Conservation (phyloP, 148 eudicot species). For the Silene conica region DNA sequence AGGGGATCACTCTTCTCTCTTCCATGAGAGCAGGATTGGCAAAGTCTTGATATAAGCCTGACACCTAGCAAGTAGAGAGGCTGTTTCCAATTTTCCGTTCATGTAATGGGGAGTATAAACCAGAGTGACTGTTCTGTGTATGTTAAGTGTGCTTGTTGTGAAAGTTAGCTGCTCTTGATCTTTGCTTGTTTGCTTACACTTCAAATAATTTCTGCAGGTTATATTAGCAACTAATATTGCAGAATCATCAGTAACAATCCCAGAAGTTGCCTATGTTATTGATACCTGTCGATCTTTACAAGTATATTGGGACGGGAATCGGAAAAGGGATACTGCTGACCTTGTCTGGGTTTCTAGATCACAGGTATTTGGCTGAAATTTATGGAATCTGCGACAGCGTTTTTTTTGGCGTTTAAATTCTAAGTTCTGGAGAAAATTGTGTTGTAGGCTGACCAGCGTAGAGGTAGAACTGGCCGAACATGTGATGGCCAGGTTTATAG, state of each 20-base stretch:
- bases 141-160: background rate
- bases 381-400: conserved; percentile 4
- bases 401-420: background rate
- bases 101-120: background rate
- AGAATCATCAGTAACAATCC: conserved; percentile 96
- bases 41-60: background rate
- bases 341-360: conserved; percentile 94
- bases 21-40: background rate
- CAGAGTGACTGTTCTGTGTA: background rate
- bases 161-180: background rate
- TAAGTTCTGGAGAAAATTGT: conserved; percentile 6
- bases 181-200: conserved; percentile 14
- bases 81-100: background rate
- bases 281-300: conserved; percentile 92
- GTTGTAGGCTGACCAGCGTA: conserved; percentile 86
- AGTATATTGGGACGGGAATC: conserved; percentile 71
- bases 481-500: conserved; percentile 89
- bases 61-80: background rate
- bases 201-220: conserved; percentile 49
- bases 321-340: conserved; percentile 61
- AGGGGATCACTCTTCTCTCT: background rate
- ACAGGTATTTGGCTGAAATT: conserved; percentile 48
- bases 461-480: conserved; percentile 94
- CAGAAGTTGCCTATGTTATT: conserved; percentile 88
- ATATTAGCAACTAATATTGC: conserved; percentile 97